Conservation (phyloP, 2,329 filamentous ascomycete species). For the Ascocoryne sarcoides region DNA sequence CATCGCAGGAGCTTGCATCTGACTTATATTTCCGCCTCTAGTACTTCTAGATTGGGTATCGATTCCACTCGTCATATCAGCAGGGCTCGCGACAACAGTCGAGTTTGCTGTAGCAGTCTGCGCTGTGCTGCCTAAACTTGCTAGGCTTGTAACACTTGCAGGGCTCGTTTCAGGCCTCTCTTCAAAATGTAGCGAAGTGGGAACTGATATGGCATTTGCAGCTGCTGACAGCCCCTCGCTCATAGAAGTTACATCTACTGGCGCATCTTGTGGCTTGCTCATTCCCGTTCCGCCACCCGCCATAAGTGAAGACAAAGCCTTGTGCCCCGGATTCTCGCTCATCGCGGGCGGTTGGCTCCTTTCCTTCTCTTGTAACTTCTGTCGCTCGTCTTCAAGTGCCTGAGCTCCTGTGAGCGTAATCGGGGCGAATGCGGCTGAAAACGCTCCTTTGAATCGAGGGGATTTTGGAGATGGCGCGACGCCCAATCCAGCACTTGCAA, state of each 20-base stretch:
- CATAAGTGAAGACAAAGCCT: slow-evolving; percentile 44
- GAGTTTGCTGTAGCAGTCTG: slow-evolving; percentile 27
- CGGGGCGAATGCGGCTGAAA: slow-evolving; percentile 29
- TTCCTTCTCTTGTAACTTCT: slow-evolving; percentile 38
- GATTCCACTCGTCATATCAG: slow-evolving; percentile 18
- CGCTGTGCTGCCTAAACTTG: slow-evolving; percentile 26
- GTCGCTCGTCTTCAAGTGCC: slow-evolving; percentile 45
- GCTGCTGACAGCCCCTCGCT: slow-evolving; percentile 25
- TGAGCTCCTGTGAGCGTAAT: slow-evolving; percentile 44
- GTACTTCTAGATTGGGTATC: slow-evolving; percentile 21
- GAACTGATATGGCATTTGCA: slow-evolving; percentile 25
- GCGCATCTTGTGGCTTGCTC: slow-evolving; percentile 47
- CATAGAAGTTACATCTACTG: slow-evolving; percentile 25
- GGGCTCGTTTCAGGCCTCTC: slow-evolving; percentile 26
- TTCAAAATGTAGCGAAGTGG: slow-evolving; percentile 23
- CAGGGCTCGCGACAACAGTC: slow-evolving; percentile 26
- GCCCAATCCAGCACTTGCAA: slow-evolving; percentile 22
- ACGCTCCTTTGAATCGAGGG: slow-evolving; percentile 24
- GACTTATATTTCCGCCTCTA: slow-evolving; percentile 10
- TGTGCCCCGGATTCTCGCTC: slow-evolving; percentile 47
- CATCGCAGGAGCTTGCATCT: slow-evolving; percentile 15
- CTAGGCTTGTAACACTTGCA: slow-evolving; percentile 26
- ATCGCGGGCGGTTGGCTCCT: slow-evolving; percentile 31
- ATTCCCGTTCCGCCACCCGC: slow-evolving; percentile 44
- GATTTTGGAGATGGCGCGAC: slow-evolving; percentile 27